Conservation (phyloP, 257 asterid species). For the Jasminum sambac region DNA sequence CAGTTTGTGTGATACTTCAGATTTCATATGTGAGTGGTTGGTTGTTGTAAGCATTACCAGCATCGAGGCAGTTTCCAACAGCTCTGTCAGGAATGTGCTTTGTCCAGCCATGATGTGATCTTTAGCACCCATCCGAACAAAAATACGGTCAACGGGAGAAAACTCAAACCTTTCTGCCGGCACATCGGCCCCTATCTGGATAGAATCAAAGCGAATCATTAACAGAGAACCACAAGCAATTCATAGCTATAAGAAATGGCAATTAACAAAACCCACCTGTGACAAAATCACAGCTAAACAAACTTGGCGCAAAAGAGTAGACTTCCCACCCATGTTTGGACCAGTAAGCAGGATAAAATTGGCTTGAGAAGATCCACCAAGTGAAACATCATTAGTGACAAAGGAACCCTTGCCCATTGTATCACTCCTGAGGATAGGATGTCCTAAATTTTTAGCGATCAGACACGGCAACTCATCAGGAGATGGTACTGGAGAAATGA, state of each 20-base stretch:
- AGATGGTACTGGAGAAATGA: slow-evolving; percentile 39
- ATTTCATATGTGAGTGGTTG: background rate
- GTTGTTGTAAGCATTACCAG: slow-evolving; percentile 52
- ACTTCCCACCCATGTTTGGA: slow-evolving; percentile 99
- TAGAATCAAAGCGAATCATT: slow-evolving; percentile 29
- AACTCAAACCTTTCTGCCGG: slow-evolving; percentile 77
- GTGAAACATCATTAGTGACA: slow-evolving; percentile 77
- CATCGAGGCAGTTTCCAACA: slow-evolving; percentile 92
- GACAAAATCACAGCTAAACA: slow-evolving; percentile 94
- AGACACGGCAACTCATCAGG: slow-evolving; percentile 61
- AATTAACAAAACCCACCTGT: slow-evolving; percentile 53
- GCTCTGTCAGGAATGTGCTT: slow-evolving; percentile 95
- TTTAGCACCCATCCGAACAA: slow-evolving; percentile 99
- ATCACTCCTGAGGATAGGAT: slow-evolving; percentile 84
- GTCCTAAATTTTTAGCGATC: slow-evolving; percentile 76
- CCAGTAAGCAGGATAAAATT: slow-evolving; percentile 90
- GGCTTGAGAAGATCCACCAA: slow-evolving; percentile 74
- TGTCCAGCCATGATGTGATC: slow-evolving; percentile 97
- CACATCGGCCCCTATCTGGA: slow-evolving; percentile 91
- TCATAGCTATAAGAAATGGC: slow-evolving; percentile 20
- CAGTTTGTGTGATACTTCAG: background rate
- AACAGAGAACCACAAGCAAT: slow-evolving; percentile 19
- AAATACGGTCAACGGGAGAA: slow-evolving; percentile 80
- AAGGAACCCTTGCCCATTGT: slow-evolving; percentile 72
- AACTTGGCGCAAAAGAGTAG: slow-evolving; percentile 93